These are phyloP conservation scores for Planoprotostelium fungivorum DNA, from an alignment of 78 protist genomes.

Conservation along the genomic window DNA sequence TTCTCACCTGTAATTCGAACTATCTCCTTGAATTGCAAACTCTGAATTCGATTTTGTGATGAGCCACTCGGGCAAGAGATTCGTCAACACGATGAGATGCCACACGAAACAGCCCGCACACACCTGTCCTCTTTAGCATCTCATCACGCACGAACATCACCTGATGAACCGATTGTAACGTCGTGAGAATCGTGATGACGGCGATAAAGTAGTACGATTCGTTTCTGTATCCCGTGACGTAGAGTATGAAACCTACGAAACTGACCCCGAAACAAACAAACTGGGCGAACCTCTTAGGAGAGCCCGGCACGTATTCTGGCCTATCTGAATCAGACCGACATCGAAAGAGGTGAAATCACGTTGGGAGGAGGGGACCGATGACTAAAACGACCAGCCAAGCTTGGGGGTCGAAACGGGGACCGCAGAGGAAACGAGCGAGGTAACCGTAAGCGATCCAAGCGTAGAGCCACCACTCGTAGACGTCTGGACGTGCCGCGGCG, in stretches of 20 bases:
- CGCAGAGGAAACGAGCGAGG: neutral
- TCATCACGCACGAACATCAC: too few relatives aligned
- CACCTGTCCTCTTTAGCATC: too few relatives aligned
- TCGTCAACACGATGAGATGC: neutral
- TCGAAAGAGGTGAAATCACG: neutral
- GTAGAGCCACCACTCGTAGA: neutral
- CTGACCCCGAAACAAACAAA: neutral
- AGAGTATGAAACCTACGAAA: neutral
- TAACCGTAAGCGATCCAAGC: neutral
- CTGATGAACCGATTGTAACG: neutral
- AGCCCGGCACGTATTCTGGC: neutral
- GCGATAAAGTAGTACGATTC: neutral
- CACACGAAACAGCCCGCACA: neutral
- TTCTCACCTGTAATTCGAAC: neutral
- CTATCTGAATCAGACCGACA: neutral
- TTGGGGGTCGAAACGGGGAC: neutral
- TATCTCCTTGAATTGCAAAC: neutral
- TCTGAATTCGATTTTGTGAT: neutral
- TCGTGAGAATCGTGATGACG: neutral
- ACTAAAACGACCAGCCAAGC: neutral
- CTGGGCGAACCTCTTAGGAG: neutral
- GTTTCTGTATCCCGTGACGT: neutral
- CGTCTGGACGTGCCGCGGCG: neutral
- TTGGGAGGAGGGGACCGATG: neutral
- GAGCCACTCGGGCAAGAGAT: neutral